Percentiles rank a stretch among this genome's conserved stretches.
Conservation (phyloP, 1,139 yeast species). For the Blastobotrys buckinghamii region DNA sequence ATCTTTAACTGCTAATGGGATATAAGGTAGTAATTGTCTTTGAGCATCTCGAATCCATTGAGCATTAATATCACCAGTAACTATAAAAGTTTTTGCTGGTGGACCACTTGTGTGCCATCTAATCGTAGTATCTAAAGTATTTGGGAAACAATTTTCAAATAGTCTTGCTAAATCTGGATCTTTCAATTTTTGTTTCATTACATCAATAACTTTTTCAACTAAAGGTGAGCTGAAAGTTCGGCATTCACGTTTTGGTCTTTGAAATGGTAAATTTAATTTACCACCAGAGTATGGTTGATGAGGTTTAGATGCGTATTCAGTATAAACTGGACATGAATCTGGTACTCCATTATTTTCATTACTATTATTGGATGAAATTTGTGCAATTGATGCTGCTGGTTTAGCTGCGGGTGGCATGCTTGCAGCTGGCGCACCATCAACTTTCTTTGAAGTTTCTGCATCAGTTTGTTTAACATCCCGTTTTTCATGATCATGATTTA, state of each 20-base stretch:
- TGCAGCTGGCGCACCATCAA: no score
- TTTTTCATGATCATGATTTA: not conserved
- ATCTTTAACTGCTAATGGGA: conserved; percentile 51
- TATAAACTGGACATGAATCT: conserved; percentile 36
- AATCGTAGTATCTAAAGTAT: conserved; percentile 82
- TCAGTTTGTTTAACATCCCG: not conserved
- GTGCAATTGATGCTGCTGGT: no score
- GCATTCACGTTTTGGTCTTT: conserved; percentile 68
- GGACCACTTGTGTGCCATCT: conserved; percentile 50
- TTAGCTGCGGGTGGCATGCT: no score
- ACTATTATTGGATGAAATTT: no score
- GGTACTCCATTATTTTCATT: conserved; percentile 4
- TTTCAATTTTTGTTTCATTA: conserved; percentile 44
- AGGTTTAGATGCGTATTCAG: conserved; percentile 32
- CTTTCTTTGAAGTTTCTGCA: not conserved
- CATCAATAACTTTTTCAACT: conserved; percentile 57
- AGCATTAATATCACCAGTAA: conserved; percentile 84
- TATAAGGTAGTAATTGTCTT: conserved; percentile 73
- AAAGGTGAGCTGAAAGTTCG: conserved; percentile 62
- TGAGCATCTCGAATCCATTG: conserved; percentile 89
- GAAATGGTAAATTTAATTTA: conserved; percentile 50
- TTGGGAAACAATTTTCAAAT: conserved; percentile 80
- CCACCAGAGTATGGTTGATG: conserved; percentile 34
- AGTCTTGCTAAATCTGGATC: conserved; percentile 67
- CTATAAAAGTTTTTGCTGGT: conserved; percentile 56